These are phyloP conservation scores for Sambucus nigra DNA, from an alignment of 129 eudicot genomes.

Conservation along the genomic window DNA sequence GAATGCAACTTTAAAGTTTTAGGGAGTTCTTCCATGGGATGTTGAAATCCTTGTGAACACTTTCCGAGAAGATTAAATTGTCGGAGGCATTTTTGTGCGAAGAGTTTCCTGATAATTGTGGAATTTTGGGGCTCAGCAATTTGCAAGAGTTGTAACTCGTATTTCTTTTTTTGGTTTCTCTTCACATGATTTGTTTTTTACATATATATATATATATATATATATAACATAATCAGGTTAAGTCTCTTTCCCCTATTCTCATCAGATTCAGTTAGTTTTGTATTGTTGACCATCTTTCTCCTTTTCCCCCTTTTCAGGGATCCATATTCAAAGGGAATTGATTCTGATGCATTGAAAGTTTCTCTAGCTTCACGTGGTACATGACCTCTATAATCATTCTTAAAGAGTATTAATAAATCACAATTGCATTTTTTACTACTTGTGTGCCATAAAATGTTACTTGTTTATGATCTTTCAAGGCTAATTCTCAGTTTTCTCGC, in stretches of 20 bases:
- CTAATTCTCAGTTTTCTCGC: background rate
- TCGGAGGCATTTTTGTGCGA: background rate
- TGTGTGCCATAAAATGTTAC: background rate
- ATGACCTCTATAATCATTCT: background rate
- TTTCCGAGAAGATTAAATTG: background rate
- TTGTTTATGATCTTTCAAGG: background rate
- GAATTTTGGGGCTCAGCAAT: background rate
- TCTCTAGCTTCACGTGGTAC: constrained; percentile 56
- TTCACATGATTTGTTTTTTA: no score
- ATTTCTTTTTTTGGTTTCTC: background rate
- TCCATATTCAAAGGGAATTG: constrained; percentile 58
- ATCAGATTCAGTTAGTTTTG: background rate
- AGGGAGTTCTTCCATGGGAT: background rate
- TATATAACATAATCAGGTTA: background rate
- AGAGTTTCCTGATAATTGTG: background rate
- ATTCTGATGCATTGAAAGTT: constrained; percentile 44
- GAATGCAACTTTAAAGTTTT: no score
- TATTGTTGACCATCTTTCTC: background rate
- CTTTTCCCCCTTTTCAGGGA: constrained; percentile 38
- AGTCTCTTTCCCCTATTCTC: background rate
- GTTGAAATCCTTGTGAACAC: background rate
- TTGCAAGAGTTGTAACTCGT: no score
- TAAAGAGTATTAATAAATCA: background rate
- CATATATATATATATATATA: no score
- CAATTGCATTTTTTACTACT: background rate